Conservation (phyloP, 164 flowering plant species). For the Stephania japonica region DNA sequence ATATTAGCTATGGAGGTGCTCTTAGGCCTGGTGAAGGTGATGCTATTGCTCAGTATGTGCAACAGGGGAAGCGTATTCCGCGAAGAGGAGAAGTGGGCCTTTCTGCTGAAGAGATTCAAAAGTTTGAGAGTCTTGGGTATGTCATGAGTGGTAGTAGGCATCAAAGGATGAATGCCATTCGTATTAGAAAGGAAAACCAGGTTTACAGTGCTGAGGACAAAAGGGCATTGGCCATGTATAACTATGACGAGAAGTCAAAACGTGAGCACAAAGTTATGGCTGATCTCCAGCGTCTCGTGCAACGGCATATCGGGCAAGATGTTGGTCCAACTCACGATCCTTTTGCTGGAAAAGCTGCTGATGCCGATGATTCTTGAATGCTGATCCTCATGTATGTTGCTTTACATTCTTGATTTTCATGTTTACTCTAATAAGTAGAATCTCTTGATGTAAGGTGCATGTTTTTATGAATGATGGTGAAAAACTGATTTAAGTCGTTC, state of each 20-base stretch:
- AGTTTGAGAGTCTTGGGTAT: constrained; percentile 86
- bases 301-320: constrained; percentile 92
- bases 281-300: constrained; percentile 88
- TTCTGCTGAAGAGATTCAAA: constrained; percentile 92
- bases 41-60: constrained; percentile 97
- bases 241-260: constrained; percentile 90
- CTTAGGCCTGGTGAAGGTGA: constrained; percentile 99
- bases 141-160: constrained; percentile 99
- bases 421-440: background rate
- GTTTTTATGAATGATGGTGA: background rate
- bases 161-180: constrained; percentile 98
- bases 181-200: constrained; percentile 98
- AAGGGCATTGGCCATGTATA: constrained; percentile 88
- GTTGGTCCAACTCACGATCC: constrained; percentile 91
- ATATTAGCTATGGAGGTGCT: constrained; percentile 98
- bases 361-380: constrained; percentile 55
- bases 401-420: background rate
- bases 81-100: constrained; percentile 99
- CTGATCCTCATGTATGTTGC: constrained; percentile 23
- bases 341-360: constrained; percentile 54
- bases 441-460: background rate
- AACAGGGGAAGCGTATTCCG: constrained; percentile 97
- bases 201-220: constrained; percentile 97
- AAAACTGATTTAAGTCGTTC: background rate
- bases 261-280: constrained; percentile 97